Base-by-base conservation (phyloP, 2,329 filamentous ascomycete species). In the Amauroascus niger region DNA sequence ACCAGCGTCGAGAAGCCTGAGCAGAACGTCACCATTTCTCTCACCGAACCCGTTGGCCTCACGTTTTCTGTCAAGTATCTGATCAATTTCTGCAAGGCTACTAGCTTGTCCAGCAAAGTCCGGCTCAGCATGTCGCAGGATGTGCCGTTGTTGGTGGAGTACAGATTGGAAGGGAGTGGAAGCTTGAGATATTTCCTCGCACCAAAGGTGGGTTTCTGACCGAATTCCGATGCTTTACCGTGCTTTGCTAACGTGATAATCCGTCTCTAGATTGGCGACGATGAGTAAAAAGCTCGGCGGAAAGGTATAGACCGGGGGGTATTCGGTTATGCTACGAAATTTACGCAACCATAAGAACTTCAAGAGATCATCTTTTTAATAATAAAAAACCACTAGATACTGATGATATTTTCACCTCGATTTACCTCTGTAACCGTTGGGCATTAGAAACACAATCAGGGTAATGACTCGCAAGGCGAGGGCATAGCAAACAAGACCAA, bases 61-160 rank as follows among this genome's bases (percentile, higher is more conserved):
- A 97, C 91, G 48, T 98, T 98, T 77, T 97, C 93, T 32, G 86
- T 98, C 65, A 98, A 98, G 77, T 98, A 98, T 76, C 84, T 98
- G 2, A 88, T 95, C 79, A 97, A 97, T 81, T 98, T 98, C 78
- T 97, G 93, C 86, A 98, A 98, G 78, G 94, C 94, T 32, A 86
- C 88, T 59, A 84, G 82, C 51, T 78, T 98, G 57, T 91, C 90
- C 37, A 76, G 72, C 62, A 79, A 80, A 61, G 94, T 98, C 72
- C 93, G 87, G 75, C 84, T 98, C 63, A 95, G 87, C 74, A 80
- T 98, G 62, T 97, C 91, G 51, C 90, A 89, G 72, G 93, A 98
- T 74, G 91, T 98, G 49, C 93, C 93, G 26, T 82, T 98, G 61
- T 78, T 97, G 63, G 93, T 98, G 43, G 93, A 98, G 77, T 98